phyloP scores from a whole-genome alignment of 176 grass and related monocot genomes.

The Eleusine indica region DNA sequence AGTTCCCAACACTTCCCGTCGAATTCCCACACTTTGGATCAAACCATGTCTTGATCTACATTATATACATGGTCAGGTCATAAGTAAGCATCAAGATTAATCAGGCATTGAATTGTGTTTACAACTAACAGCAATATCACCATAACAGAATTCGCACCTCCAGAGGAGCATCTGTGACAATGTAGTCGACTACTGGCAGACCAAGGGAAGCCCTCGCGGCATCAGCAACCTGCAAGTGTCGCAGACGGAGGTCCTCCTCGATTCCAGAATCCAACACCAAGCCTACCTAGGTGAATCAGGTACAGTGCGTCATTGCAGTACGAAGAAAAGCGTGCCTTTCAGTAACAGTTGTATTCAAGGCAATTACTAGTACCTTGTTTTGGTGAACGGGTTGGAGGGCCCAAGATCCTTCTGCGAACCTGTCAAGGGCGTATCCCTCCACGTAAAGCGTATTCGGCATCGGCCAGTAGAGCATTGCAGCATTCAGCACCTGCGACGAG shows the following conservation, averaged over 20 bases:
- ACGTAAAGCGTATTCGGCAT: conserved; percentile 84
- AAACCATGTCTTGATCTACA: conserved; percentile 84
- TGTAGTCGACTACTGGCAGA: conserved; percentile 70
- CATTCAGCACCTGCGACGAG: conserved; percentile 70
- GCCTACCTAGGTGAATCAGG: conserved; percentile 65
- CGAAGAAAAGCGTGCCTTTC: not conserved
- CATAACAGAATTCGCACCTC: conserved; percentile 49
- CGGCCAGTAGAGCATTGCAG: conserved; percentile 92
- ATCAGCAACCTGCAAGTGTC: conserved; percentile 87
- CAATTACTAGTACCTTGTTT: conserved; percentile 53
- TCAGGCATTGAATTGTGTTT: not conserved
- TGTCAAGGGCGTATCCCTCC: conserved; percentile 87
- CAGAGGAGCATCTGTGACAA: conserved; percentile 85
- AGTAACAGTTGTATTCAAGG: not conserved
- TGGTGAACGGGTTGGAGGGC: conserved; percentile 65
- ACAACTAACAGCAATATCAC: not conserved
- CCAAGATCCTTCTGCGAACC: conserved; percentile 79
- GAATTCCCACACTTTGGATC: conserved; percentile 84
- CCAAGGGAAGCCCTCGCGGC: conserved; percentile 78
- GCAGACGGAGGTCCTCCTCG: conserved; percentile 75
- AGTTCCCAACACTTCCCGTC: conserved; percentile 69
- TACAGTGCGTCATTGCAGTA: not conserved
- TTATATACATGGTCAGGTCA: not conserved
- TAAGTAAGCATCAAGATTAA: not conserved
- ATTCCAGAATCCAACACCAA: conserved; percentile 89